phyloP scores from a whole-genome alignment of 2,329 filamentous ascomycete species.

The Monosporascus sp. region DNA sequence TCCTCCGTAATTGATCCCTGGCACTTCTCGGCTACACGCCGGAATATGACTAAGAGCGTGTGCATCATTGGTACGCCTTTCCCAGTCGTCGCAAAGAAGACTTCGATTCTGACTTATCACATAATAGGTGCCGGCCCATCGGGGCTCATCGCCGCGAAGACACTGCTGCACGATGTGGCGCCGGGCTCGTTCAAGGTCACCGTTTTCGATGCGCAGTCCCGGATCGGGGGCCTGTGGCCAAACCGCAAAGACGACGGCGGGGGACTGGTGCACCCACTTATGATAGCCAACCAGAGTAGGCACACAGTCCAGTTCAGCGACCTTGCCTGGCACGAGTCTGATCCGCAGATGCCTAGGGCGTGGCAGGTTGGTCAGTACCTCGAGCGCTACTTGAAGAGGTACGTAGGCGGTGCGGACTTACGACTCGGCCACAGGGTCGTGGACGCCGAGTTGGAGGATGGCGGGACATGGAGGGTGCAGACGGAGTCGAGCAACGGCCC shows the following conservation, averaged over 20 bases:
- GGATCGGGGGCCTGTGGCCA: slow-evolving; percentile 77
- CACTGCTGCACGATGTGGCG: slow-evolving; percentile 56
- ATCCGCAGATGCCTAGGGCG: slow-evolving; percentile 66
- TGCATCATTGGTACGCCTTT: slow-evolving; percentile 43
- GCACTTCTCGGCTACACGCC: slow-evolving; percentile 20
- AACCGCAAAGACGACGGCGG: slow-evolving; percentile 40
- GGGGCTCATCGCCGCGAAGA: slow-evolving; percentile 67
- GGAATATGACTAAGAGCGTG: slow-evolving; percentile 40
- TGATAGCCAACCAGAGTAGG: slow-evolving; percentile 69
- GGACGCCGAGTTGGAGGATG: slow-evolving; percentile 29
- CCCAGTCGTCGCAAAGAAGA: neutral
- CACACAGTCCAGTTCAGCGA: slow-evolving; percentile 73
- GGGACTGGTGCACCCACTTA: slow-evolving; percentile 58
- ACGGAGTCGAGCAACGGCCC: slow-evolving; percentile 29
- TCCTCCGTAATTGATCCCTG: slow-evolving; percentile 32
- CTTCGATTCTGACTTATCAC: slow-evolving; percentile 2
- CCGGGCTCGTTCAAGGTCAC: slow-evolving; percentile 58
- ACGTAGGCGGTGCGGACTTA: slow-evolving; percentile 39
- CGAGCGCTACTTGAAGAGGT: slow-evolving; percentile 55
- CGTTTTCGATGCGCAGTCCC: slow-evolving; percentile 60
- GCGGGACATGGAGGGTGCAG: slow-evolving; percentile 37
- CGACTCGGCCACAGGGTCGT: slow-evolving; percentile 45
- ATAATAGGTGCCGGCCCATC: slow-evolving; percentile 60
- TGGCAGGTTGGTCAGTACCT: slow-evolving; percentile 75
- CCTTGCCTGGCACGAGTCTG: slow-evolving; percentile 58